Evolutionary conservation across 2,329 filamentous ascomycete genomes (phyloP).

Genomic region (Phialophora expanda): DNA sequence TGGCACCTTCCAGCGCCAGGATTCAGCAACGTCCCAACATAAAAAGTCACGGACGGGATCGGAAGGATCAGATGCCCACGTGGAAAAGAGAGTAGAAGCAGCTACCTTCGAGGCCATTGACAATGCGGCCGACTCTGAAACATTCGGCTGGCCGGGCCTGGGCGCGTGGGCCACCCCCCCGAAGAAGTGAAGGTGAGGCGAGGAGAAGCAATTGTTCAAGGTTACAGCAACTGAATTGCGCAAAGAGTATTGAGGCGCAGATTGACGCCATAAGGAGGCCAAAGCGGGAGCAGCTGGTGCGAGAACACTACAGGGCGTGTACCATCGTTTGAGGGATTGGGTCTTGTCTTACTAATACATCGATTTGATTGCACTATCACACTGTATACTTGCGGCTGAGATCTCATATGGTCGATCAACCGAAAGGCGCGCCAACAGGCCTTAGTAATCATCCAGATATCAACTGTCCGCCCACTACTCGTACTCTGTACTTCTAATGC

Average conservation of each 20-base stretch:
- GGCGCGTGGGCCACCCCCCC: constrained; percentile 17
- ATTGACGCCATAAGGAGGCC: neutral
- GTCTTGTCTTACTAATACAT: neutral
- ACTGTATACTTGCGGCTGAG: neutral
- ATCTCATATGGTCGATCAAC: neutral
- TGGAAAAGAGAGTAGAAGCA: constrained; percentile 20
- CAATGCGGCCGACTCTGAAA: constrained; percentile 29
- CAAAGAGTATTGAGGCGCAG: neutral
- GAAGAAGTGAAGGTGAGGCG: constrained; percentile 5
- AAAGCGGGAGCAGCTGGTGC: neutral
- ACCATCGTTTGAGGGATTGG: neutral
- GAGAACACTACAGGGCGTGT: neutral
- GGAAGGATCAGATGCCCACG: constrained; percentile 1
- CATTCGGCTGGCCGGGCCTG: constrained; percentile 32
- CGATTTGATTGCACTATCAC: neutral
- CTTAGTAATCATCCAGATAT: neutral
- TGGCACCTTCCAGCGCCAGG: constrained; percentile 6
- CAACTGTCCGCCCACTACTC: neutral
- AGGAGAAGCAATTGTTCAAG: too few species aligned
- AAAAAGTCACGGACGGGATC: constrained; percentile 1
- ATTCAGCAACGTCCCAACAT: constrained; percentile 4
- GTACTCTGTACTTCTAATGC: neutral
- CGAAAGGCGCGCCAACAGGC: neutral
- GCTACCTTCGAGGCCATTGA: constrained; percentile 31
- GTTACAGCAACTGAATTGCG: neutral